phyloP scores from a whole-genome alignment of 2,329 filamentous ascomycete species.

The Ophiostoma australiae region DNA sequence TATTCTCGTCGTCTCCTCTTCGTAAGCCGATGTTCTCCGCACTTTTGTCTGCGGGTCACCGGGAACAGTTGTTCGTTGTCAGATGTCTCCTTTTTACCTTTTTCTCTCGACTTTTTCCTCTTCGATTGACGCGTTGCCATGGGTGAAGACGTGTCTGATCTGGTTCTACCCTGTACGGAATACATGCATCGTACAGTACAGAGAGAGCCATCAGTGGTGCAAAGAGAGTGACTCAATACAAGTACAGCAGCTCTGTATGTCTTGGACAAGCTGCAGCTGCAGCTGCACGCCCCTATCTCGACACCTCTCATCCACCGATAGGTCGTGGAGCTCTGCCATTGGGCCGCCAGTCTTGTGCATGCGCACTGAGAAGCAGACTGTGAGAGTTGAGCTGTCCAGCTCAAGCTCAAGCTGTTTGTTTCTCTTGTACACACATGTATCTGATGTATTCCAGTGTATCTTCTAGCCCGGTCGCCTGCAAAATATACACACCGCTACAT shows the following conservation, averaged over 20 bases:
- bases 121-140: conserved; percentile 12
- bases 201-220: not conserved
- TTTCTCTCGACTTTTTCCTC: not conserved
- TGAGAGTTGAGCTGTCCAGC: not conserved
- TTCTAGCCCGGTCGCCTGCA: not conserved
- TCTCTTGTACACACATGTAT: not conserved
- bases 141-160: not conserved
- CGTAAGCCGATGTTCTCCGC: conserved; percentile 6
- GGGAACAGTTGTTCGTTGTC: not conserved
- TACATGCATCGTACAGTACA: not conserved
- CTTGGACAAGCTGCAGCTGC: conserved; percentile 5
- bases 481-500: conserved; percentile 12
- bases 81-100: not conserved
- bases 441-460: not conserved
- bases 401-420: not conserved
- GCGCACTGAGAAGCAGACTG: not conserved
- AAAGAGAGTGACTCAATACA: not conserved
- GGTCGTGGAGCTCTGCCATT: conserved; percentile 27
- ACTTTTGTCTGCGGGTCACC: not conserved
- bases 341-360: conserved; percentile 18
- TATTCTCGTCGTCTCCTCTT: conserved; percentile 7
- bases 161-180: not conserved
- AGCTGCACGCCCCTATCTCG: conserved; percentile 16
- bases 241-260: not conserved
- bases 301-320: not conserved